Evolutionary conservation across 441 rosid genomes (phyloP).

Genomic region (Erysimum cheiri): DNA sequence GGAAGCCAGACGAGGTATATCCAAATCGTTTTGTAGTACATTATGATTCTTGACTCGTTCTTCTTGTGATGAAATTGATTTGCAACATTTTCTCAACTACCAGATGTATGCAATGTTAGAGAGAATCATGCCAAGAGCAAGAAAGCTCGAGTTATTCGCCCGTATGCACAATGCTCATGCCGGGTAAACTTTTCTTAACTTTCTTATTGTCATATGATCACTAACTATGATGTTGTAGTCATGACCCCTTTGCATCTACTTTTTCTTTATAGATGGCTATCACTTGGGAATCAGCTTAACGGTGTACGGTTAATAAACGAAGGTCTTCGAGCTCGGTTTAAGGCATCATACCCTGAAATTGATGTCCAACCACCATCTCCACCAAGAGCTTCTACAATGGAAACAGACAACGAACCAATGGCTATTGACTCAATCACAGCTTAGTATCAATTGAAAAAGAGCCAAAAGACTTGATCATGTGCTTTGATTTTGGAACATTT

Average conservation of each 20-base stretch:
- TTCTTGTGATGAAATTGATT: conserved; percentile 2
- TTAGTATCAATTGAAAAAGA: conserved; percentile 28
- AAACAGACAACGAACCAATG: conserved; percentile 71
- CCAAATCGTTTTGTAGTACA: neutral
- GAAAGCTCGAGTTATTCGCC: conserved; percentile 92
- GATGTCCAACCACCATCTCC: conserved; percentile 90
- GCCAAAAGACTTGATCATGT: no score
- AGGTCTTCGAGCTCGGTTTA: conserved; percentile 86
- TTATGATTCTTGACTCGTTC: neutral
- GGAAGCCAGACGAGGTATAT: conserved; percentile 98
- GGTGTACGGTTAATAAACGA: conserved; percentile 91
- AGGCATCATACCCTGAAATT: conserved; percentile 90
- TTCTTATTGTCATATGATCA: neutral
- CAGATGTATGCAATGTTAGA: conserved; percentile 99
- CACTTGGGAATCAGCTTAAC: conserved; percentile 90
- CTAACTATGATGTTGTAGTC: neutral
- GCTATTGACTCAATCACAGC: conserved; percentile 46
- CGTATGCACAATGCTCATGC: conserved; percentile 99
- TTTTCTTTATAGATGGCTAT: conserved; percentile 72
- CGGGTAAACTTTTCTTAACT: conserved; percentile 55
- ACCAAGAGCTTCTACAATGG: conserved; percentile 83
- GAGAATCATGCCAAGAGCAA: conserved; percentile 95
- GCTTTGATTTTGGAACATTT: neutral
- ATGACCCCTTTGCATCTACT: conserved; percentile 1
- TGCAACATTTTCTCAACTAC: conserved; percentile 11